Base-by-base conservation (phyloP, 1,284 basidiomycete species). In the Lignosus rhinocerotis region DNA sequence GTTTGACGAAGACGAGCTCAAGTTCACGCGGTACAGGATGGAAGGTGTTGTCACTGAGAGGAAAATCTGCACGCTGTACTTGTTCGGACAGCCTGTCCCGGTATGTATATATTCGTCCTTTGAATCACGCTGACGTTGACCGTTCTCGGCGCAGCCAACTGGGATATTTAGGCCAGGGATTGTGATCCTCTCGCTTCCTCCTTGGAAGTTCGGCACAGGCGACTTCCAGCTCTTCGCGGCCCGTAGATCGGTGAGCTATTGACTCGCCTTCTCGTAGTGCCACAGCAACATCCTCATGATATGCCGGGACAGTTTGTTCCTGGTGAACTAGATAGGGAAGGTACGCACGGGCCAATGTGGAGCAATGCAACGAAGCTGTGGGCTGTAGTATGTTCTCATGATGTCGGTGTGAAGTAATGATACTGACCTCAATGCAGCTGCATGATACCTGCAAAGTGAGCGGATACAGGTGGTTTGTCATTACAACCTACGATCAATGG, bases 401-500 rank as follows among this genome's bases (percentile, higher is more conserved):
- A 25, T 25, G 25, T 25, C 25, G 25, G 25, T 25, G 17, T 41
- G 10, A 4, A 25, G 11, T n/a, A 10, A 12, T 33, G 5, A 2
- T n/a, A 12, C 32, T 16, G 6, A 6, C 32, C 10, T 12, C 19
- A 33, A 30, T 10, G 11, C 45, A 64, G 62, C 16, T 56, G 4
- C 58, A 62, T 44, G 63, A 64, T 21, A 43, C 51, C 6, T 62
- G 63, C 54, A 54, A 48, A 25, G 45, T 48, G 4, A 54, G 49
- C 33, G 52, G 45, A 10, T 62, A 55, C 38, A 48, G 58, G n/a
- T 60, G 60, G 57, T 64, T 62, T 51, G 56, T 60, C 11, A 47
- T 62, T 9, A 64, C 60, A 1, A 60, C 54, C n/a, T 62, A 64
- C 43, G 36, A 54, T 5, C 14, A 62, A 10, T 64, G 63, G 63